phyloP scores from a whole-genome alignment of 148 eudicot genomes.

The Arctostaphylos glauca region DNA sequence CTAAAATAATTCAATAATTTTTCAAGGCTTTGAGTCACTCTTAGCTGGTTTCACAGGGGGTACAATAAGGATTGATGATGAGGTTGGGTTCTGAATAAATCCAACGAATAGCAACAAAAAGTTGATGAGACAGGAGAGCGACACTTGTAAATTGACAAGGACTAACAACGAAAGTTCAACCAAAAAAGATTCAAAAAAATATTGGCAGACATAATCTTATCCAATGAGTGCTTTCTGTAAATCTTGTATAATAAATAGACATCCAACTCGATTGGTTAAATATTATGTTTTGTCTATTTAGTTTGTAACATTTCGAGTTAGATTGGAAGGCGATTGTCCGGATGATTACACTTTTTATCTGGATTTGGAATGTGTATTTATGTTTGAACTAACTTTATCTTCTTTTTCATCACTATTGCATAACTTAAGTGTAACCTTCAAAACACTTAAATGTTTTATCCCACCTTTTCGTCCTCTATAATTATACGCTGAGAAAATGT shows the following conservation, averaged over 20 bases:
- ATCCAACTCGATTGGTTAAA: too few species aligned
- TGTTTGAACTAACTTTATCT: not conserved
- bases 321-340: too few species aligned
- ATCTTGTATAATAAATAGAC: not conserved
- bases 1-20: too few species aligned
- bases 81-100: not conserved
- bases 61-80: not conserved
- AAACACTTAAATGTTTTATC: too few species aligned
- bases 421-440: too few species aligned
- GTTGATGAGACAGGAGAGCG: not conserved
- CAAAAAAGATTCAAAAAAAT: not conserved
- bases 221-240: not conserved
- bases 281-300: too few species aligned
- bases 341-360: too few species aligned
- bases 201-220: not conserved
- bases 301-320: too few species aligned
- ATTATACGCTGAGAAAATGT: too few species aligned
- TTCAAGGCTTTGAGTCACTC: not conserved
- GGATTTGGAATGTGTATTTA: too few species aligned
- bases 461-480: too few species aligned
- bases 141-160: not conserved
- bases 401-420: not conserved
- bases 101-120: not conserved
- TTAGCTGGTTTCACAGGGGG: not conserved
- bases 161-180: not conserved